Percentiles rank a stretch among this genome's conserved stretches.
Conservation (phyloP, 2,329 filamentous ascomycete species). For the Aspergillus fijiensis region DNA sequence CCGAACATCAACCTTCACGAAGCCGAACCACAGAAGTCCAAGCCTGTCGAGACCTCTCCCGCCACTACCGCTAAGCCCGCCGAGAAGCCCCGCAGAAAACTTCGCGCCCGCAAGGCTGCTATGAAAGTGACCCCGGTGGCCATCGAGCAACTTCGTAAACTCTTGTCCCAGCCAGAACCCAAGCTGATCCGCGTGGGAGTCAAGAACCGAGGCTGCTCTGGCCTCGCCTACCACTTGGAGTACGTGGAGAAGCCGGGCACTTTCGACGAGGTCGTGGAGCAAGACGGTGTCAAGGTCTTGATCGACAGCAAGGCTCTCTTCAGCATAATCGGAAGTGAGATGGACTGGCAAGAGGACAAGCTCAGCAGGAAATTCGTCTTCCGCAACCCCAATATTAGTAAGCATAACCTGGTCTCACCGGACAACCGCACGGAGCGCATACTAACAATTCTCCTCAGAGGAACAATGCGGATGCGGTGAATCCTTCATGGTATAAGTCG, state of each 20-base stretch:
- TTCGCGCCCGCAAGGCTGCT: slow-evolving; percentile 83
- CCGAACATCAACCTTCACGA: slow-evolving; percentile 56
- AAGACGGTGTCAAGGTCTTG: slow-evolving; percentile 92
- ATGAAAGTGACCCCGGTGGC: slow-evolving; percentile 82
- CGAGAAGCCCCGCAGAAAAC: slow-evolving; percentile 62
- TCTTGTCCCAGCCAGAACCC: slow-evolving; percentile 82
- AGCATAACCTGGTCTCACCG: slow-evolving; percentile 45
- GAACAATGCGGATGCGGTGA: slow-evolving; percentile 95
- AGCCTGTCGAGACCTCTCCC: slow-evolving; percentile 43
- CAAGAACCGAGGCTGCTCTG: slow-evolving; percentile 90
- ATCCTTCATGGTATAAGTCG: slow-evolving; percentile 75
- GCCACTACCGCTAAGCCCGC: slow-evolving; percentile 40
- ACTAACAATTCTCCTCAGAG: slow-evolving; percentile 58
- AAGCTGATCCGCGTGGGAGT: slow-evolving; percentile 95
- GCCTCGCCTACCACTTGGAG: slow-evolving; percentile 88
- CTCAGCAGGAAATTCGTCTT: slow-evolving; percentile 90
- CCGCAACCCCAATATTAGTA: slow-evolving; percentile 96
- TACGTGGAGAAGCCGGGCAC: slow-evolving; percentile 87
- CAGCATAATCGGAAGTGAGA: slow-evolving; percentile 97
- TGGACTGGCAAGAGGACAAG: slow-evolving; percentile 99
- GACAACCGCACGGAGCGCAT: background rate
- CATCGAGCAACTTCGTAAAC: slow-evolving; percentile 70
- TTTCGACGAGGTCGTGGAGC: slow-evolving; percentile 90
- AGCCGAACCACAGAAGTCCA: slow-evolving; percentile 66
- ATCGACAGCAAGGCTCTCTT: slow-evolving; percentile 97